Base-by-base conservation (phyloP, 2,329 filamentous ascomycete species). In the Beauveria australis region DNA sequence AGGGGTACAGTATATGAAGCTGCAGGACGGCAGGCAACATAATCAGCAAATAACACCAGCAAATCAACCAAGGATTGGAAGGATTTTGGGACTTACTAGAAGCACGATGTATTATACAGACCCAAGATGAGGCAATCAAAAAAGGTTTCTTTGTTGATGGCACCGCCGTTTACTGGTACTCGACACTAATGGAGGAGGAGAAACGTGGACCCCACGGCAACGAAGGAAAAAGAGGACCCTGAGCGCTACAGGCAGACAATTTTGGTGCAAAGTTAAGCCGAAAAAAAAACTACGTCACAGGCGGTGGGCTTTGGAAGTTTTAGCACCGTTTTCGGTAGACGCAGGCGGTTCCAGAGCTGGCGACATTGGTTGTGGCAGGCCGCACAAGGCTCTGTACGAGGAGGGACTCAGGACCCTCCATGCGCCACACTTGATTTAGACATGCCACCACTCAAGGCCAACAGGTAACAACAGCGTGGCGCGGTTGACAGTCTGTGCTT, bases 121-220 rank as follows among this genome's bases (percentile, higher is more conserved):
- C 33, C 16, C 26, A 16, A 37, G 40, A 53, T 46, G 48, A 40
- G 16, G n/a, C 33, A 37, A 30, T 44, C 40, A 37, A 33, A 12
- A 24, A 46, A 46, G 6, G 6, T 24, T 46, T 30, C 24, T 18
- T 46, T 46, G 53, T 19, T 55, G 52, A 41, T 55, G 22, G 26
- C 16, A 28, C 37, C 41, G 24, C 53, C 53, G 24, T 55, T 55
- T 30, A 43, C 19, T 40, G 33, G 33, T 44, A n/a, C 19, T 40
- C 16, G 37, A 37, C 41, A 41, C 37, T 41, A 14, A 18, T 41
- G n/a, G 48, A 53, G 24, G 48, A 59, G 48, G 48, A 47, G 56
- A 52, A 44, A 46, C 40, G 56, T 59, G 24, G 56, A 53, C 46
- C 55, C 46, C 28, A 40, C 56, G 37, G 37, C 47, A 55, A 55